phyloP scores from a whole-genome alignment of 2,329 filamentous ascomycete genomes.

The Cercospora sp. region DNA sequence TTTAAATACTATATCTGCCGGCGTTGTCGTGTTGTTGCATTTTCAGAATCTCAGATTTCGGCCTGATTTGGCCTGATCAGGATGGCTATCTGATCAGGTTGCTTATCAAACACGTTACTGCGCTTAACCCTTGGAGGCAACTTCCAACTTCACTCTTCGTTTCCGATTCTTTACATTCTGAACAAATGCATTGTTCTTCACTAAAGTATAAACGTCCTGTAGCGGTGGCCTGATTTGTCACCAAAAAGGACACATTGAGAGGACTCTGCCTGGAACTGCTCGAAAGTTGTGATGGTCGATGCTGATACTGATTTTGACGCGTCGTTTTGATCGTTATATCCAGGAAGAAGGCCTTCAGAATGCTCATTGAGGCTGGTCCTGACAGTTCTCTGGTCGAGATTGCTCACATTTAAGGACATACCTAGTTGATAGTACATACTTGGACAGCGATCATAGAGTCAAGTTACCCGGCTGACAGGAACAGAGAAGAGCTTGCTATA shows the following conservation, averaged over 20 bases:
- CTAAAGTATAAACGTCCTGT: too few relatives aligned
- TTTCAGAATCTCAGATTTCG: too few relatives aligned
- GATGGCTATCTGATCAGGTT: too few relatives aligned
- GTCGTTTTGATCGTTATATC: not conserved
- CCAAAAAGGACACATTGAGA: not conserved
- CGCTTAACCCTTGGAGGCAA: not conserved
- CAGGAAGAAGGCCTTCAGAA: not conserved
- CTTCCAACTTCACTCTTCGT: not conserved
- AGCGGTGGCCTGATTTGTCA: not conserved
- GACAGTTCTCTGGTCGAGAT: not conserved
- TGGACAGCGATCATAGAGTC: not conserved
- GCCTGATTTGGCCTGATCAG: too few relatives aligned
- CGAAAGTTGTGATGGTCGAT: not conserved
- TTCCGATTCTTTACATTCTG: too few relatives aligned
- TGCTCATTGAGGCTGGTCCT: not conserved
- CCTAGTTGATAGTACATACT: not conserved
- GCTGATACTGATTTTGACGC: not conserved
- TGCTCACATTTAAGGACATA: not conserved
- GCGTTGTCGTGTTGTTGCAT: too few relatives aligned
- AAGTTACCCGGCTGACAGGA: not conserved
- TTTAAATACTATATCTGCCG: too few relatives aligned
- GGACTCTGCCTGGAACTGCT: not conserved
- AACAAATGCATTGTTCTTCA: too few relatives aligned
- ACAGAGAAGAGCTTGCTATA: not conserved
- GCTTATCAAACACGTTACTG: not conserved